A percentile compares a stretch with the other conserved stretches of the same genome.
Evolutionary conservation across 108 stramenopile genomes (phyloP).

Genomic region (Nitzschia sp.): DNA sequence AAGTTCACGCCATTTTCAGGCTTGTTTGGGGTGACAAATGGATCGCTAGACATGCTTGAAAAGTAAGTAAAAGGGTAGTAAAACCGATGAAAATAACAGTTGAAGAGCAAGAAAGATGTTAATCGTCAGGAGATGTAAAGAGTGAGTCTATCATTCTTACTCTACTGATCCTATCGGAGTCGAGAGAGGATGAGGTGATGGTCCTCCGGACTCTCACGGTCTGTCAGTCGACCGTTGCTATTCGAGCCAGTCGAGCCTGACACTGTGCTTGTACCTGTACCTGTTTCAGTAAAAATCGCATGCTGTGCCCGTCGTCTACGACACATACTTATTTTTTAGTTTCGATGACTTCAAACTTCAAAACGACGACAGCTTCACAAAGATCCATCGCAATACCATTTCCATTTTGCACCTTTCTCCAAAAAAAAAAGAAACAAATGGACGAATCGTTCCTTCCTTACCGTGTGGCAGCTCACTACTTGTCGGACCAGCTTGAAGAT

Average conservation of each 20-base stretch:
- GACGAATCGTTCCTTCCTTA: constrained; percentile 56
- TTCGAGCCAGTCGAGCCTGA: not conserved
- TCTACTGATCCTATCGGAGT: not conserved
- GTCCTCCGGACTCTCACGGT: not conserved
- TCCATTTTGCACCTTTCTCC: too few species aligned
- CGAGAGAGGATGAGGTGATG: not conserved
- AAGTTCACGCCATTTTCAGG: not conserved
- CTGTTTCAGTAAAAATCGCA: not conserved
- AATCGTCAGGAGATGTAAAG: not conserved
- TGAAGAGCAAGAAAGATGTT: not conserved
- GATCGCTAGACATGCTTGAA: not conserved
- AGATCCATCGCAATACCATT: too few species aligned
- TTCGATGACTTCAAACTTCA: too few species aligned
- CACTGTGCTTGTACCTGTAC: not conserved
- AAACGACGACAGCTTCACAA: not conserved
- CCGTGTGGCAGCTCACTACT: constrained; percentile 60
- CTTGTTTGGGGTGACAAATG: not conserved
- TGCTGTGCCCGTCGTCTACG: not conserved
- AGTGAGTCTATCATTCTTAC: not conserved
- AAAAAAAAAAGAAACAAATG: too few species aligned
- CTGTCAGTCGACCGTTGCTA: not conserved
- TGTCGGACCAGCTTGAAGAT: constrained; percentile 36
- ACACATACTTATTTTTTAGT: not conserved
- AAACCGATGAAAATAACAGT: not conserved
- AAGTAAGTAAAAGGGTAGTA: not conserved